A percentile compares a stretch with the other conserved stretches of the same genome.
Conservation (phyloP, 768 basidiomycete species). For the Sporobolomyces phaffii region DNA sequence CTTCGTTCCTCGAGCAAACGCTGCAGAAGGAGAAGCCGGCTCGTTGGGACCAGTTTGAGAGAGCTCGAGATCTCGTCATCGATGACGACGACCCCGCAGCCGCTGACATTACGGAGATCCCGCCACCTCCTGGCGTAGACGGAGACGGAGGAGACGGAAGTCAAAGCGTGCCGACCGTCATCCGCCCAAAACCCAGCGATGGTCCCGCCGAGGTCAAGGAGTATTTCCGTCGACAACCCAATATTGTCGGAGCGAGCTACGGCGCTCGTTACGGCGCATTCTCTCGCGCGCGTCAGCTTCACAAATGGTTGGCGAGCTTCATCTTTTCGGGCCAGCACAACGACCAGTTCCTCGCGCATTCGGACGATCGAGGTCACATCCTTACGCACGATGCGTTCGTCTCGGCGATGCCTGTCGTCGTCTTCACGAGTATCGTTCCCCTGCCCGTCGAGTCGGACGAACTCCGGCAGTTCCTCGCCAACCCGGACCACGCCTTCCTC, state of each 20-base stretch:
- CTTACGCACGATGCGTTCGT: constrained; percentile 59
- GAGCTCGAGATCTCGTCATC: neutral
- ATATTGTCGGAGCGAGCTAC: constrained; percentile 65
- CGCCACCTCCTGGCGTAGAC: neutral
- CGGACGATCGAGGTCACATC: constrained; percentile 48
- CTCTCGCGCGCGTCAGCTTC: constrained; percentile 60
- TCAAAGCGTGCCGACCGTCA: neutral
- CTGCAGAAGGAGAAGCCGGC: neutral
- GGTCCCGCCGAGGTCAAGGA: constrained; percentile 46
- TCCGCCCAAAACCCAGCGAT: neutral
- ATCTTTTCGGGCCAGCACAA: constrained; percentile 50
- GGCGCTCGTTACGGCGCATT: constrained; percentile 67
- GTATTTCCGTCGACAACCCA: constrained; percentile 62
- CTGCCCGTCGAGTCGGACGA: constrained; percentile 57
- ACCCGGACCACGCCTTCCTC: constrained; percentile 46
- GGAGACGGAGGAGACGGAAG: neutral
- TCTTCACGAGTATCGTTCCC: constrained; percentile 62
- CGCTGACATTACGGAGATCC: no score
- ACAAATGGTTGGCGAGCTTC: constrained; percentile 54
- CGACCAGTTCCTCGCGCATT: constrained; percentile 52
- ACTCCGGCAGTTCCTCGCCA: constrained; percentile 56
- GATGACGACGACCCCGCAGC: neutral
- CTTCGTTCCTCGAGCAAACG: neutral
- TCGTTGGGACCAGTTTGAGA: neutral
- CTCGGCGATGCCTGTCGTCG: constrained; percentile 60